Percentiles rank a stretch among this genome's conserved stretches.
Conservation (phyloP, 2,329 filamentous ascomycete species). For the Aspergillus phoenicis region DNA sequence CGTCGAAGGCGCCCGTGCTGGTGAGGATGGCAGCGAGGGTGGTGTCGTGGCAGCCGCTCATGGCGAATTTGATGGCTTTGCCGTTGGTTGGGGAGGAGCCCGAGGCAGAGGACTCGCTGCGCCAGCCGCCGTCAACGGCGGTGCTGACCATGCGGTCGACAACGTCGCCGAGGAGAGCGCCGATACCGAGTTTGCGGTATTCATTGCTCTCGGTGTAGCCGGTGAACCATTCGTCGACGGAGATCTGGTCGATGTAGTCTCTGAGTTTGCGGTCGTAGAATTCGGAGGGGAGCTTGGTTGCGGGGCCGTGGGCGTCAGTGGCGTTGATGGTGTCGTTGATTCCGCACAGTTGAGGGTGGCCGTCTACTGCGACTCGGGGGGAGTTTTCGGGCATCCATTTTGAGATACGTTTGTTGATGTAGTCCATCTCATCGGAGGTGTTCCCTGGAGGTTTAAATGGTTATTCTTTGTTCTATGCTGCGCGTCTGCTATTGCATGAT, state of each 20-base stretch:
- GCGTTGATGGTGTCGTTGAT: constrained; percentile 95
- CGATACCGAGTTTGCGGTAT: constrained; percentile 88
- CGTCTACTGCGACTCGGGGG: constrained; percentile 76
- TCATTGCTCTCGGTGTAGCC: constrained; percentile 83
- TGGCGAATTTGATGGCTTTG: constrained; percentile 66
- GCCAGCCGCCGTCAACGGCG: constrained; percentile 61
- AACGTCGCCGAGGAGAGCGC: constrained; percentile 79
- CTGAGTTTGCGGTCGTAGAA: constrained; percentile 81
- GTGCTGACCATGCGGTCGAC: constrained; percentile 71
- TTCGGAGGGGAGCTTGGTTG: constrained; percentile 75
- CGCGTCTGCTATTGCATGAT: background rate
- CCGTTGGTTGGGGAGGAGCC: constrained; percentile 43
- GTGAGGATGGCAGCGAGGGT: constrained; percentile 79
- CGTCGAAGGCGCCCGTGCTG: constrained; percentile 76
- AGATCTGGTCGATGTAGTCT: constrained; percentile 70
- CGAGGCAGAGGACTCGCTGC: constrained; percentile 54
- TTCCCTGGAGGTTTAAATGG: constrained; percentile 54
- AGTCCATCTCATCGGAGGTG: constrained; percentile 75
- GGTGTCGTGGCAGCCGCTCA: constrained; percentile 91
- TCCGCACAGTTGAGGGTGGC: constrained; percentile 78
- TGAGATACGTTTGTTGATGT: constrained; percentile 74
- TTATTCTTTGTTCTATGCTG: background rate
- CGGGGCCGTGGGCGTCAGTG: constrained; percentile 78
- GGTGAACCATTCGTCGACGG: constrained; percentile 88
- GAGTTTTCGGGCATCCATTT: constrained; percentile 80